These are phyloP conservation scores for Talaromyces sp. DNA, from an alignment of 2,329 filamentous ascomycete species.

Conservation along the genomic window DNA sequence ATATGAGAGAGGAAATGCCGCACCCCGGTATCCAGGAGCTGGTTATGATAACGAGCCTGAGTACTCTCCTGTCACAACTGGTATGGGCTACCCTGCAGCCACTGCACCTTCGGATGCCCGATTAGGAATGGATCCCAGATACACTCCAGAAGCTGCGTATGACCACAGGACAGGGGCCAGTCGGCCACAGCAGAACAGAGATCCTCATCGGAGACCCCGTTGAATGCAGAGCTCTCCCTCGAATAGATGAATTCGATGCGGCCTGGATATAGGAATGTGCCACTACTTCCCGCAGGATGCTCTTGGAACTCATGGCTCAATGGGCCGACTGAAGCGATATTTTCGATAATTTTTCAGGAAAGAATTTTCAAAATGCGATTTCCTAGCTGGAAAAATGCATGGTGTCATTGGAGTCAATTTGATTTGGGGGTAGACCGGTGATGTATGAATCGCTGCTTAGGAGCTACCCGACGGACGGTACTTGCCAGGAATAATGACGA, in stretches of 20 bases:
- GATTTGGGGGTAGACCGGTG: constrained; percentile 2
- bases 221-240: constrained; percentile 21
- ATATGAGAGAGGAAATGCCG: constrained; percentile 40
- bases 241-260: neutral
- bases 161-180: constrained; percentile 31
- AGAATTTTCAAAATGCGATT: constrained; percentile 13
- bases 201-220: constrained; percentile 38
- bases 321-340: constrained; percentile 1
- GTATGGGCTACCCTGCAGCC: constrained; percentile 38
- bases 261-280: constrained; percentile 3
- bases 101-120: constrained; percentile 41
- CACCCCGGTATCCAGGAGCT: constrained; percentile 41
- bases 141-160: constrained; percentile 38
- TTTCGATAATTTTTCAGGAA: constrained; percentile 12
- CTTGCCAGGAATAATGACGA: constrained; percentile 15
- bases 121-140: constrained; percentile 44
- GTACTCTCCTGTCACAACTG: constrained; percentile 40
- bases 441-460: constrained; percentile 6
- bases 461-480: constrained; percentile 8
- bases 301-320: neutral
- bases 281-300: neutral
- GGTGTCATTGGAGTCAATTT: constrained; percentile 15
- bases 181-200: constrained; percentile 40
- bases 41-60: constrained; percentile 43
- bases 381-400: constrained; percentile 9